Evolutionary conservation across 257 asterid species (phyloP), one percentile per base, ranked within the genome.

Genomic region (Lavandula angustifolia): DNA sequence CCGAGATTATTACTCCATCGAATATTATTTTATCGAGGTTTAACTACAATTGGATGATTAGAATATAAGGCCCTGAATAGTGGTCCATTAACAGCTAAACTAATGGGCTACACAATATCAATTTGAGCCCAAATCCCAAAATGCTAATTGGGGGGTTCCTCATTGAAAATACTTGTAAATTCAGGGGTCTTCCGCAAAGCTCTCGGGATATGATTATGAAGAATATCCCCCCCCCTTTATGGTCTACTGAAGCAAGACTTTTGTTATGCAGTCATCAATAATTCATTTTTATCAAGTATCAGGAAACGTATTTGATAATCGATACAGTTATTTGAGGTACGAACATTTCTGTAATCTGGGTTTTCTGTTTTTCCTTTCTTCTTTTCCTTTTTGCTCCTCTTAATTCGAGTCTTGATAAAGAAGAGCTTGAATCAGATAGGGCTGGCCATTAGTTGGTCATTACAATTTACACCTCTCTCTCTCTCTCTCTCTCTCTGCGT

Each of bases 161-260:
- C 4, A 16, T 40, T 35, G 6, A 37, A 27, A 61, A 54, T 12
- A 14, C 6, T 31, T 31, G 49, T 52, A 41, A 40, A 3, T 9
- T 1, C 5, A 5, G 43, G 65, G 59, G 6, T 35, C 40, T 34
- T 6, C 29, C 31, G 22, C 49, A 17, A 48, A 55, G 48, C 13
- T 64, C 41, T 64, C 14, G 58, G 49, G 43, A 57, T 41, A 48
- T 13, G 57, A 46, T 51, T 41, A 48, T 13, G 57, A 46, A 64
- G 80, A 40, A 78, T 78, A 78, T 78, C 70, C 83, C n/a, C 43
- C 69, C 41, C 34, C 34, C 31, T 54, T 68, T 50, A 68, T 71
- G 71, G 73, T 73, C 18, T n/a, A 27, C 70, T 37, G 18, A 54
- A 11, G 37, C n/a, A 11, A 18, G 2, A 6, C 38, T 34, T 13